phyloP scores from a whole-genome alignment of 768 basidiomycete genomes.

The Atractiella rhizophila region DNA sequence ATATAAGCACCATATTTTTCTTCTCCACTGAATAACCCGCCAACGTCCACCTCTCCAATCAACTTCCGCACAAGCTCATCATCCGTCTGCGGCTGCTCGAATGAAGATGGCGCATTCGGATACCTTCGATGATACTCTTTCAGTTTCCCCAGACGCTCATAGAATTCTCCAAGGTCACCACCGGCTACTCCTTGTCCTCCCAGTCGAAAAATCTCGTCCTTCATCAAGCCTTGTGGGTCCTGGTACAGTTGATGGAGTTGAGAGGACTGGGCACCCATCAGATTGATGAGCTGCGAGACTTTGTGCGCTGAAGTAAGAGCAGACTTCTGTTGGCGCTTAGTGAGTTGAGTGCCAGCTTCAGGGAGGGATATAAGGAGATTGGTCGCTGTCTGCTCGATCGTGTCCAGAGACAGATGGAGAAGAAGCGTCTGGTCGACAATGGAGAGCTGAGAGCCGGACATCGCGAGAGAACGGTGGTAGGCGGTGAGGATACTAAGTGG shows the following conservation, averaged over 20 bases:
- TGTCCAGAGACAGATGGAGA: too few species aligned
- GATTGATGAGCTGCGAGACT: too few species aligned
- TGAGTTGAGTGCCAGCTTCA: too few species aligned
- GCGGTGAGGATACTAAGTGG: too few species aligned
- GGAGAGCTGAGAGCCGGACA: too few species aligned
- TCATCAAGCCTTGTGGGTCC: conserved; percentile 7
- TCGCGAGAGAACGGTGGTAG: too few species aligned
- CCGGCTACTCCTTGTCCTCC: conserved; percentile 12
- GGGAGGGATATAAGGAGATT: too few species aligned
- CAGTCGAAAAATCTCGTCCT: conserved; percentile 13
- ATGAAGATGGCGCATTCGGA: conserved; percentile 25
- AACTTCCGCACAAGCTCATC: conserved; percentile 33
- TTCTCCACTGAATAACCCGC: conserved; percentile 69
- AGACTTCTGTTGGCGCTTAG: too few species aligned
- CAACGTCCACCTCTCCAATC: conserved; percentile 16
- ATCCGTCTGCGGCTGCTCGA: conserved; percentile 21
- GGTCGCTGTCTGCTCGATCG: too few species aligned
- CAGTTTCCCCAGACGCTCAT: conserved; percentile 79
- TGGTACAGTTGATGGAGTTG: conserved; percentile 3
- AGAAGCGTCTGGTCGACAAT: too few species aligned
- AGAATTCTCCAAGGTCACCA: conserved; percentile 66
- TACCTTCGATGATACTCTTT: conserved; percentile 91
- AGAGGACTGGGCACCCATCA: conserved; percentile 3
- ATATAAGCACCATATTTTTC: conserved; percentile 85
- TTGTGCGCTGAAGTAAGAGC: too few species aligned